Evolutionary conservation across 2,329 filamentous ascomycete species (phyloP).

Genomic region (Purpureocillium lavendulum): DNA sequence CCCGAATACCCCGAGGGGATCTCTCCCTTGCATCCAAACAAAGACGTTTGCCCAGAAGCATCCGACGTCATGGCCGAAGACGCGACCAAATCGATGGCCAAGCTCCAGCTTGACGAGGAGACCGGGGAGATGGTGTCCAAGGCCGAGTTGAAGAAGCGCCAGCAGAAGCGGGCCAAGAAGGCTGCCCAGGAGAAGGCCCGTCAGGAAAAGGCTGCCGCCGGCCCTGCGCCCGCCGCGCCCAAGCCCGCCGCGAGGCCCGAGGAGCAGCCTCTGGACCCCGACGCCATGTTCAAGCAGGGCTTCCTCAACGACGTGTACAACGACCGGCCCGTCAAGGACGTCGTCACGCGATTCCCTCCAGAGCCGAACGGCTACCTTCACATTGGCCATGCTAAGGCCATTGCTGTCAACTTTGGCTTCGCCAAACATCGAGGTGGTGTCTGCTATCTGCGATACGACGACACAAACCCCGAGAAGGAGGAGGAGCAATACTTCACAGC

Average conservation of each 20-base stretch:
- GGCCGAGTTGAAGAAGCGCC: conserved; percentile 51
- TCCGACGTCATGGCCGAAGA: conserved; percentile 33
- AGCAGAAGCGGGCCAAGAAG: conserved; percentile 49
- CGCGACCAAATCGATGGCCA: conserved; percentile 39
- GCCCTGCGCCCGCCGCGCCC: conserved; percentile 31
- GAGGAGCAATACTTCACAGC: conserved; percentile 82
- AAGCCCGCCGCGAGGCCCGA: conserved; percentile 22
- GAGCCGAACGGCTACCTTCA: conserved; percentile 93
- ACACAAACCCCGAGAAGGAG: conserved; percentile 91
- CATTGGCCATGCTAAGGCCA: conserved; percentile 91
- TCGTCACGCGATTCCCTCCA: conserved; percentile 69
- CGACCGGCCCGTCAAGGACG: conserved; percentile 52
- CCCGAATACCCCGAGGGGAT: too few species aligned
- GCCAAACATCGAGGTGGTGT: conserved; percentile 71
- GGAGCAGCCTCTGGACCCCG: conserved; percentile 32
- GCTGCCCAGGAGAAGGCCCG: conserved; percentile 59
- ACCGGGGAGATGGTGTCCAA: conserved; percentile 59
- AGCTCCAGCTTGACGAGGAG: conserved; percentile 53
- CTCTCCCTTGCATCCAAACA: too few species aligned
- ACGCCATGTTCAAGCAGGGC: conserved; percentile 72
- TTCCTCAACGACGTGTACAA: conserved; percentile 68
- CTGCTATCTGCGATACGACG: conserved; percentile 58
- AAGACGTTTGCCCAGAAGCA: too few species aligned
- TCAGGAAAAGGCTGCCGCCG: conserved; percentile 71
- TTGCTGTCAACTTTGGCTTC: conserved; percentile 94